Conservation (phyloP, 192 early-diverging fungal species). For the Geranomyces michiganensis region DNA sequence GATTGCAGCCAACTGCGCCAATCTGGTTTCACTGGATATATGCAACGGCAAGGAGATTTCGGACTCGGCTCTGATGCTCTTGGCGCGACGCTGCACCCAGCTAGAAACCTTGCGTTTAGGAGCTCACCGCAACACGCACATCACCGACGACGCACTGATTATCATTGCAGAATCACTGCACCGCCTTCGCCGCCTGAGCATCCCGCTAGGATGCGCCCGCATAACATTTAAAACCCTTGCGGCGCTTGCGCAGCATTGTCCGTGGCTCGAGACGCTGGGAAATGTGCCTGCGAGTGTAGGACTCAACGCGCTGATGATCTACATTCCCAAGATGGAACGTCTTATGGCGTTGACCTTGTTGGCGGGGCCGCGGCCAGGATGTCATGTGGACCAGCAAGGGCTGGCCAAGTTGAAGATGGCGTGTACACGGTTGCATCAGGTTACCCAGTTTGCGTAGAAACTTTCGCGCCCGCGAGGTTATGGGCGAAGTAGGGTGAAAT, state of each 20-base stretch:
- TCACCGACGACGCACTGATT: background rate
- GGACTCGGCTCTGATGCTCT: slow-evolving; percentile 9
- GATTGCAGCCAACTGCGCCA: slow-evolving; percentile 2
- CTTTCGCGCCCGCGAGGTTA: no score
- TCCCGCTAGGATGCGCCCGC: background rate
- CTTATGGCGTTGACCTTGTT: slow-evolving; percentile 10
- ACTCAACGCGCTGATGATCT: background rate
- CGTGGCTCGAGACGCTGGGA: slow-evolving; percentile 5
- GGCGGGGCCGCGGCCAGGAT: background rate
- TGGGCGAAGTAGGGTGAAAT: no score
- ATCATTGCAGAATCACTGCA: background rate
- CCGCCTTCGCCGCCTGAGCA: background rate
- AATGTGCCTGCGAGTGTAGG: slow-evolving; percentile 21
- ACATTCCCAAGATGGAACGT: slow-evolving; percentile 10
- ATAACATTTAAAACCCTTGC: slow-evolving; percentile 14
- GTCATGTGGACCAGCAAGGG: background rate
- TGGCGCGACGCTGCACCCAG: background rate
- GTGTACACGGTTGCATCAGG: slow-evolving; percentile 2
- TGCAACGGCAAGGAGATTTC: slow-evolving; percentile 16
- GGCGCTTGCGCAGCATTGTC: slow-evolving; percentile 11
- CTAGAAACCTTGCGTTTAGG: slow-evolving; percentile 11
- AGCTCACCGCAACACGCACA: background rate
- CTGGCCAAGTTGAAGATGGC: background rate
- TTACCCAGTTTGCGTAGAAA: background rate
- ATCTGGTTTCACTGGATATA: slow-evolving; percentile 12